These are phyloP conservation scores for Zalaria sp. DNA, from an alignment of 2,329 filamentous ascomycete genomes.

Conservation along the genomic window DNA sequence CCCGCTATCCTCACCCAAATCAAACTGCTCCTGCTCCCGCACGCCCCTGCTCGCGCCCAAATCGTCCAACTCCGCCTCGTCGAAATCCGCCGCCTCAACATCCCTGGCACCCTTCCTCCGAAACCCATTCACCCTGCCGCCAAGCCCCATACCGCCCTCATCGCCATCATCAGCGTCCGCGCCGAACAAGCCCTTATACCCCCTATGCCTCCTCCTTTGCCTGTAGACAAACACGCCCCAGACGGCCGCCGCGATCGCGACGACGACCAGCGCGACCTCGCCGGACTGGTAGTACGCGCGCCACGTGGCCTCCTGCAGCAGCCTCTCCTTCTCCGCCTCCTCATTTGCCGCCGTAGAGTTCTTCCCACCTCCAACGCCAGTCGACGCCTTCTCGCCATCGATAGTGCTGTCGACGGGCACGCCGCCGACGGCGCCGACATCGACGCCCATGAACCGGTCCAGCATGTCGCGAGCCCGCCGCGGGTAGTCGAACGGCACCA, in stretches of 20 bases:
- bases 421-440: conserved; percentile 79
- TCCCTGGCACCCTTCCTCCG: conserved; percentile 28
- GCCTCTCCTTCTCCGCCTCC: conserved; percentile 53
- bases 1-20: conserved; percentile 5
- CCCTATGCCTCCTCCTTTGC: conserved; percentile 32
- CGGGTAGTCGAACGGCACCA: conserved; percentile 93
- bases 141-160: conserved; percentile 29
- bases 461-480: conserved; percentile 88
- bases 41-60: conserved; percentile 23
- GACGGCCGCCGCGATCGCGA: conserved; percentile 54
- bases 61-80: conserved; percentile 46
- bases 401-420: conserved; percentile 63
- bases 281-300: conserved; percentile 78
- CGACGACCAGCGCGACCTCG: conserved; percentile 70
- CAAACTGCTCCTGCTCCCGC: conserved; percentile 11
- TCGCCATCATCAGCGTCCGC: conserved; percentile 23
- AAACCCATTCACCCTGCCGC: conserved; percentile 29
- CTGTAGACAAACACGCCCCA: conserved; percentile 63
- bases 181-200: conserved; percentile 29
- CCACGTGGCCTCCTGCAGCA: conserved; percentile 76
- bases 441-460: conserved; percentile 86
- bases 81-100: conserved; percentile 48
- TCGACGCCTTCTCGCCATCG: conserved; percentile 73
- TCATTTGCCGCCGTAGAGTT: conserved; percentile 53
- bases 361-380: conserved; percentile 59